Percentiles rank a stretch among this genome's conserved stretches.
Evolutionary conservation across 257 asterid species (phyloP).

Genomic region (Solanum megistacrolobum): DNA sequence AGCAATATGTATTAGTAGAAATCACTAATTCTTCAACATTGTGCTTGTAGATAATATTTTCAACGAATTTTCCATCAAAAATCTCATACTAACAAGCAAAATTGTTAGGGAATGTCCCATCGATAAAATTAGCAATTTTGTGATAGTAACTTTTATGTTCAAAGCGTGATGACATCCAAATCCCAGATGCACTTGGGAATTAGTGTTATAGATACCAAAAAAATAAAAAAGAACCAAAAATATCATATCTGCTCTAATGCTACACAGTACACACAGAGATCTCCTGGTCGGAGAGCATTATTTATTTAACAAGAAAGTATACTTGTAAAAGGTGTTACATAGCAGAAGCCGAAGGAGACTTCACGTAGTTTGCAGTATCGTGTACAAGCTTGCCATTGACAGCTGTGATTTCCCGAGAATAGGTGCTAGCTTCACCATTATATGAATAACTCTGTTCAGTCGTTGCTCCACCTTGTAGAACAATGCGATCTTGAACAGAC

Average conservation of each 20-base stretch:
- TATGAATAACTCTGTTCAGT: slow-evolving; percentile 30
- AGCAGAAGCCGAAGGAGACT: not conserved
- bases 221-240: not conserved
- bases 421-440: slow-evolving; percentile 31
- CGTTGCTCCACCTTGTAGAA: slow-evolving; percentile 44
- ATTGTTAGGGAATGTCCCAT: too few species aligned
- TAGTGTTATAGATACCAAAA: not conserved
- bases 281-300: not conserved
- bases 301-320: not conserved
- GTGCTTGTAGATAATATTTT: not conserved
- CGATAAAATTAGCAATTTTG: too few species aligned
- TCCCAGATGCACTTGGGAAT: not conserved
- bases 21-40: too few species aligned
- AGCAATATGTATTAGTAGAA: too few species aligned
- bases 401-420: slow-evolving; percentile 27
- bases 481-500: slow-evolving; percentile 42
- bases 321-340: not conserved
- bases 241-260: not conserved
- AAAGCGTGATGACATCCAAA: not conserved
- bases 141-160: not conserved
- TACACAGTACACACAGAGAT: not conserved
- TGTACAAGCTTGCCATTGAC: slow-evolving; percentile 24
- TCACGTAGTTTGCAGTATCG: slow-evolving; percentile 12
- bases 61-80: too few species aligned
- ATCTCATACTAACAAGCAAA: too few species aligned